Evolutionary conservation across 768 basidiomycete species (phyloP), one percentile per base, ranked within the genome.

Genomic region (Lyophyllum decastes): DNA sequence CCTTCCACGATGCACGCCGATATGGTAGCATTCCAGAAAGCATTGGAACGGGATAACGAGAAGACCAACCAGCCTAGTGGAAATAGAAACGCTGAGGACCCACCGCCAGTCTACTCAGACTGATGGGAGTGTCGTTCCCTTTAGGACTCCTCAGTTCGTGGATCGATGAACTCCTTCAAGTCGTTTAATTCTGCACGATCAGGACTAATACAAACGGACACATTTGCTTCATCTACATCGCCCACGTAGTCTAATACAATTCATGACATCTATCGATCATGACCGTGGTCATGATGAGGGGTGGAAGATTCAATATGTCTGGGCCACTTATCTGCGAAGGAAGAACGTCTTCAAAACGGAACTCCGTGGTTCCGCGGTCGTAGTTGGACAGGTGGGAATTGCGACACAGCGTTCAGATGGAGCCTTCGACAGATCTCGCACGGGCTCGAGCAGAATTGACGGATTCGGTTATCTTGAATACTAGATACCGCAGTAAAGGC

Each of bases 401-500:
- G 49, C 16, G 26, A 44, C 30, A 59, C 34, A 48, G 24, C 22
- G 24, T 44, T 62, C 43, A 59, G 17, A 41, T 21, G 38, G 59
- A 38, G 41, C 50, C 26, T 27, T 57, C 52, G 24, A 53, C 53
- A 48, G 57, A 46, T 44, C 33, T 49, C 34, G 35, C 48, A 53
- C 58, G 52, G 40, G 46, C 51, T 49, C 49, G 54, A 26, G 64
- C 50, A 38, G 60, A 49, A 38, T 17, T 19, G 16, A 70, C 56
- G 46, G 59, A 64, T 48, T 58, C 49, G 17, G 54, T 44, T 40
- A 72, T 71, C 49, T 73, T 72, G 44, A 43, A 53, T 19, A 65
- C 53, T 26, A 73, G 34, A 55, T 72, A 70, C 51, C 54, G 63
- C 57, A 71, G 17, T 49, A 72, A 61, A 21, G 61, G 60, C 44